phyloP scores from a whole-genome alignment of 352 stramenopile genomes.

The Albugo laibachii region DNA sequence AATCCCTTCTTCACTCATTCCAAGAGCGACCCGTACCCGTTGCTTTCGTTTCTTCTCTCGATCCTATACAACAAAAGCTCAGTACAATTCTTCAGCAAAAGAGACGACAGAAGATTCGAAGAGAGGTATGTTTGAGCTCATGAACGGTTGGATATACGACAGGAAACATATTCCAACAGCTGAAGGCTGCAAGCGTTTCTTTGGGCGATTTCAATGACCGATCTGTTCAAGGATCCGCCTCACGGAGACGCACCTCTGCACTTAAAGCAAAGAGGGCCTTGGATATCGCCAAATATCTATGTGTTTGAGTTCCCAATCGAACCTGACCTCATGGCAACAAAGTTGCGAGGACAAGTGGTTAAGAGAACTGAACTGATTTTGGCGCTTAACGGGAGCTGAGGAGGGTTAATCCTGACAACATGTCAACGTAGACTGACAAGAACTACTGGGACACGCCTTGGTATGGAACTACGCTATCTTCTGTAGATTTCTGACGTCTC shows the following conservation, averaged over 20 bases:
- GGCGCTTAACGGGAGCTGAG: conserved; percentile 77
- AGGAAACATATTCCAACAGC: conserved; percentile 60
- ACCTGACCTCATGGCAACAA: conserved; percentile 50
- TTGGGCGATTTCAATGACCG: conserved; percentile 81
- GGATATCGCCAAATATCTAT: conserved; percentile 15
- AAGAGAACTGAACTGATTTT: conserved; percentile 17
- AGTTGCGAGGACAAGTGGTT: conserved; percentile 11
- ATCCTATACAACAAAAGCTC: conserved; percentile 20
- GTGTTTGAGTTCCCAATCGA: conserved; percentile 12
- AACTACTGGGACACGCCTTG: conserved; percentile 77
- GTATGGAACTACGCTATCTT: background rate
- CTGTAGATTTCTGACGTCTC: background rate
- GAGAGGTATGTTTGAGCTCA: conserved; percentile 64
- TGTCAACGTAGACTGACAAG: conserved; percentile 63
- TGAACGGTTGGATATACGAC: conserved; percentile 74
- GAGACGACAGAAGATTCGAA: background rate
- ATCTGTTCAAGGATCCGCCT: conserved; percentile 82
- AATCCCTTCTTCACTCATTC: conserved; percentile 70
- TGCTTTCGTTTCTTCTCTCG: conserved; percentile 75
- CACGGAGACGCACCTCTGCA: no score
- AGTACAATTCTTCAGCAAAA: background rate
- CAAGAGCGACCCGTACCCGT: conserved; percentile 50
- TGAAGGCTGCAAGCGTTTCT: conserved; percentile 75
- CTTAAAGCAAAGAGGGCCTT: conserved; percentile 70
- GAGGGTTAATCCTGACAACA: conserved; percentile 81